Evolutionary conservation across 768 basidiomycete species (phyloP), one percentile per base, ranked within the genome.

Genomic region (Pleurotus tuoliensis): DNA sequence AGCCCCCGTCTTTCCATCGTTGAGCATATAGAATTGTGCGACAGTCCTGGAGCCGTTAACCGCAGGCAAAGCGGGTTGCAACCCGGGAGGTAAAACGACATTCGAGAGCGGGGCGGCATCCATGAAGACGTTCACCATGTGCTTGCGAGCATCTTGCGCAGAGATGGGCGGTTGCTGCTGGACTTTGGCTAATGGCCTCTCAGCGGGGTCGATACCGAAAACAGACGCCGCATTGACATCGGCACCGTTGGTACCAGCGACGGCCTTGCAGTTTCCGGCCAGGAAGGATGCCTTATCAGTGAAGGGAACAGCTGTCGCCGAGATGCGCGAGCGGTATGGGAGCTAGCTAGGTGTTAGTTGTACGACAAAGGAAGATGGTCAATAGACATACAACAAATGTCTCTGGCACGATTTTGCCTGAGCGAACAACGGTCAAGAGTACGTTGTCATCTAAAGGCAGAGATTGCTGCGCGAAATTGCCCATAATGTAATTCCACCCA

Each of bases 301-400:
- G 63, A 83, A 86, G 15, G 73, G 64, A 18, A 71, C 71, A 22
- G 79, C 70, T 8, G 65, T 64, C 1, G 76, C 68, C 22, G 77
- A 76, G 58, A 84, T 73, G 41, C 81, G 76, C 3, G 82, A 83
- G 38, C 80, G 79, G 65, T 82, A 86, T 11, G 84, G 83, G 52
- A 85, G 66, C 82, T 84, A 45, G 6, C 50, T 34, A 24, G 16
- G 24, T 22, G 25, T 41, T 40, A 41, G n/a, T 2, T 30, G 34
- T 34, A 25, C 39, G 7, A 34, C 44, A 38, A 18, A n/a, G 15
- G 56, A 24, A 9, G 46, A 47, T 13, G 15, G 13, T 38, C 25
- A 16, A 38, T 25, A 44, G 25, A 65, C 76, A 50, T 43, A 82
- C 82, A 1, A 72, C 74, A 59, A 84, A 66, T 3, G 73, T 80